Evolutionary conservation across 306 rosid genomes (phyloP).

Genomic region (barrel medic (Medicago truncatula)): DNA sequence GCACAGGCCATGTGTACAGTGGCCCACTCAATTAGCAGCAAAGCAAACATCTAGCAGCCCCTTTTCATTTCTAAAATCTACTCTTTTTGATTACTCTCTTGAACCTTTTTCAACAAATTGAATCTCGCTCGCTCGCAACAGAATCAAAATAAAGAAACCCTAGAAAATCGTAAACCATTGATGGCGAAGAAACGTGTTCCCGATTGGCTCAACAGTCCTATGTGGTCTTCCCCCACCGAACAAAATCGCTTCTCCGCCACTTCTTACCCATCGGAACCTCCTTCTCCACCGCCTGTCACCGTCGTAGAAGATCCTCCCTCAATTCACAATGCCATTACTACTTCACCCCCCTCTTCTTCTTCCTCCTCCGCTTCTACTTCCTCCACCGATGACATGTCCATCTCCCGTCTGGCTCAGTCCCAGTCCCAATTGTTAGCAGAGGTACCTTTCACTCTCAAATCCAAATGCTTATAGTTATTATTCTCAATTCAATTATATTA

Average conservation of each 20-base stretch:
- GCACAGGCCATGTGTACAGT: conserved; percentile 21
- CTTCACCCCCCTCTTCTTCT: conserved; percentile 43
- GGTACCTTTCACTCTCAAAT: conserved; percentile 51
- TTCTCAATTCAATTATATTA: neutral
- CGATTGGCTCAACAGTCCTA: conserved; percentile 95
- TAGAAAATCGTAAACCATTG: neutral
- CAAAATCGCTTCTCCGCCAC: conserved; percentile 52
- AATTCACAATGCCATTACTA: conserved; percentile 26
- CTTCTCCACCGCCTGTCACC: conserved; percentile 56
- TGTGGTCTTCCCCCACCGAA: conserved; percentile 75
- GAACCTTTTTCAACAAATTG: no score
- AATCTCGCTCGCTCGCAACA: neutral
- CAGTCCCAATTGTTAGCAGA: conserved; percentile 67
- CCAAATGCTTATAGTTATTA: neutral
- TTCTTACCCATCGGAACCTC: conserved; percentile 42
- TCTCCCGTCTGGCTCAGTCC: conserved; percentile 48
- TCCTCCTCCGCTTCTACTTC: conserved; percentile 35
- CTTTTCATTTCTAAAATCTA: neutral
- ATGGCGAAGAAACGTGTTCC: conserved; percentile 93
- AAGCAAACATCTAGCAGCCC: neutral
- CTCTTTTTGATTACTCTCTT: no score
- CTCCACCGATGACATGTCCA: conserved; percentile 63
- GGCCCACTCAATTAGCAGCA: conserved; percentile 11
- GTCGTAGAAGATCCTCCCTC: conserved; percentile 50
- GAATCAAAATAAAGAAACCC: conserved; percentile 35